Percentiles rank a stretch among this genome's conserved stretches.
phyloP scores from a whole-genome alignment of 2,329 filamentous ascomycete genomes.

The Elsinoe necatrix region DNA sequence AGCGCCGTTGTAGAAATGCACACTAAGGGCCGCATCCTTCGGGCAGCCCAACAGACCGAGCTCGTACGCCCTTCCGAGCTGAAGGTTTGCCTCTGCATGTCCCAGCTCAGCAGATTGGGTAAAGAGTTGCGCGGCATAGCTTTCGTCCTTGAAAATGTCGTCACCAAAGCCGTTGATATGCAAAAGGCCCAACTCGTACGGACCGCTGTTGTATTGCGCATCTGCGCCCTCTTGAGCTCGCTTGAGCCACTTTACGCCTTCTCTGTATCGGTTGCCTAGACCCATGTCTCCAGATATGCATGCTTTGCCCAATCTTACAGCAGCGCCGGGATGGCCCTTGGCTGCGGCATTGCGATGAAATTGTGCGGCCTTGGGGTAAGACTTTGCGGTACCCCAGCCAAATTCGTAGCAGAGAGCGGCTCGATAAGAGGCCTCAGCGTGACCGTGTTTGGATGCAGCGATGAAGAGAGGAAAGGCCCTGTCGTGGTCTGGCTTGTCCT shows the following conservation, averaged over 20 bases:
- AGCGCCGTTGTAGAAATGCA: constrained; percentile 94
- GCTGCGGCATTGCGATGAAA: constrained; percentile 85
- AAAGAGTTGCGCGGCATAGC: constrained; percentile 86
- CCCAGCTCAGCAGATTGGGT: constrained; percentile 90
- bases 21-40: constrained; percentile 80
- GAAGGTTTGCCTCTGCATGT: constrained; percentile 74
- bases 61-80: constrained; percentile 95
- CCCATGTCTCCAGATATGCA: constrained; percentile 87
- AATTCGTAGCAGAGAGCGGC: constrained; percentile 95
- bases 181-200: constrained; percentile 78
- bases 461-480: constrained; percentile 88
- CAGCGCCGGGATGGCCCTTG: constrained; percentile 90
- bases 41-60: constrained; percentile 82
- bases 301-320: constrained; percentile 83
- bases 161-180: constrained; percentile 93
- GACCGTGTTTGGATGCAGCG: constrained; percentile 89
- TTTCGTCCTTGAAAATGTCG: constrained; percentile 83
- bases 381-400: constrained; percentile 88
- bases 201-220: constrained; percentile 81
- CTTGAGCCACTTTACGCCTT: constrained; percentile 95
- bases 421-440: constrained; percentile 91
- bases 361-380: constrained; percentile 84
- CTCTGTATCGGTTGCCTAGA: constrained; percentile 69
- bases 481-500: constrained; percentile 85
- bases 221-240: constrained; percentile 85